phyloP scores from a whole-genome alignment of 495 filamentous ascomycete genomes.

The Hapsidospora chrysogenum region DNA sequence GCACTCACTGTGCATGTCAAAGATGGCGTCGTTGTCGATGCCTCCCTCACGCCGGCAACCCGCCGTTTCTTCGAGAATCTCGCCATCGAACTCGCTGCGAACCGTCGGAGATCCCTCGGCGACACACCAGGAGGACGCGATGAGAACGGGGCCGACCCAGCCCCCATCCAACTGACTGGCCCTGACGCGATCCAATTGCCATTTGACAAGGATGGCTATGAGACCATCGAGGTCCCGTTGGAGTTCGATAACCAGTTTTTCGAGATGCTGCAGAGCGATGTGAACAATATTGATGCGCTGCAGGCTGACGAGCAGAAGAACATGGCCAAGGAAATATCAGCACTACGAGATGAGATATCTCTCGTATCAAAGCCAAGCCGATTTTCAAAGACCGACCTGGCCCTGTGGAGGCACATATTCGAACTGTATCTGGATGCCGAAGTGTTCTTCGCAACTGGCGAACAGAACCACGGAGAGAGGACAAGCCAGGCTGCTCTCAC shows the following conservation, averaged over 20 bases:
- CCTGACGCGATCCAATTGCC: not conserved
- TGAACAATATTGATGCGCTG: conserved; percentile 40
- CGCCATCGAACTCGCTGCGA: conserved; percentile 9
- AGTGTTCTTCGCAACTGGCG: conserved; percentile 57
- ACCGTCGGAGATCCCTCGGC: no score
- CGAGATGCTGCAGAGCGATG: conserved; percentile 40
- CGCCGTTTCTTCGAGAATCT: conserved; percentile 33
- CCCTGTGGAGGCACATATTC: conserved; percentile 58
- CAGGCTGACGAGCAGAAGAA: conserved; percentile 37
- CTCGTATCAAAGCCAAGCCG: conserved; percentile 39
- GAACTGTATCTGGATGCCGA: conserved; percentile 48
- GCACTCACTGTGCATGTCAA: conserved; percentile 40
- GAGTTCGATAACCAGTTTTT: conserved; percentile 55
- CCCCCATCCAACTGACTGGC: not conserved
- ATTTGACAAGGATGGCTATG: conserved; percentile 1
- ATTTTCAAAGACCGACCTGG: conserved; percentile 42
- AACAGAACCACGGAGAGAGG: conserved; percentile 39
- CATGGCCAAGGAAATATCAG: conserved; percentile 34
- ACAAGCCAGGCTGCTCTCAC: conserved; percentile 32
- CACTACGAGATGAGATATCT: conserved; percentile 38
- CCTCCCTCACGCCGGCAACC: conserved; percentile 36
- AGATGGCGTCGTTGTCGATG: conserved; percentile 36
- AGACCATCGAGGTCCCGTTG: conserved; percentile 45
- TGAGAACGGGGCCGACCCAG: not conserved
- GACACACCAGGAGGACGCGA: conserved; percentile 7